A percentile compares a stretch with the other conserved stretches of the same genome.
These are phyloP conservation scores for Hippophae gyantsensis DNA, from an alignment of 306 rosid genomes.

Conservation along the genomic window DNA sequence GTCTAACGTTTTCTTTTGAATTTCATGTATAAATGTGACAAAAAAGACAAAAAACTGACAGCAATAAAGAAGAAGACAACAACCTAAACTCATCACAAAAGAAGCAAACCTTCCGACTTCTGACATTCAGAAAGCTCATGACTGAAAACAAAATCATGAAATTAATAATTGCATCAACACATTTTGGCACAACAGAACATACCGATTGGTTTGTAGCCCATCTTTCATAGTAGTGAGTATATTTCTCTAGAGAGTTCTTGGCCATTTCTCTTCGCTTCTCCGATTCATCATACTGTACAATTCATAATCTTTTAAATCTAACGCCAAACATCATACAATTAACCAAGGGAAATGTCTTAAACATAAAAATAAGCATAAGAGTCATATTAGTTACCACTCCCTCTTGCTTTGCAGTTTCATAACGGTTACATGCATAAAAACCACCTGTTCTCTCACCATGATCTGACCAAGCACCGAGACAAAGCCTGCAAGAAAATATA, in stretches of 20 bases:
- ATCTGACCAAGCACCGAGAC: conserved; percentile 90
- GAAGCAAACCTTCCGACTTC: no score
- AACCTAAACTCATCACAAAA: no score
- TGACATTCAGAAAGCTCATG: background rate
- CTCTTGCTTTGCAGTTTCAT: conserved; percentile 86
- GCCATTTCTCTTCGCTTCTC: conserved; percentile 95
- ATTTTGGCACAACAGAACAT: conserved; percentile 13
- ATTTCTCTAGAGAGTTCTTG: conserved; percentile 85
- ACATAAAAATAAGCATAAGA: background rate
- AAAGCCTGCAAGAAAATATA: conserved; percentile 50
- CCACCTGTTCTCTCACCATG: conserved; percentile 97
- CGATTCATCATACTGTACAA: conserved; percentile 39
- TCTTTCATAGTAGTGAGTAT: conserved; percentile 94
- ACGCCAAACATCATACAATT: background rate
- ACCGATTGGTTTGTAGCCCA: conserved; percentile 98
- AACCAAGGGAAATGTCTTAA: background rate
- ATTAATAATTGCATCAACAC: background rate
- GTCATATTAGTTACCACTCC: conserved; percentile 48
- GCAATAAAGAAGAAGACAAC: no score
- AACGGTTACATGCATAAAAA: conserved; percentile 92
- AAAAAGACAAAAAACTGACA: no score
- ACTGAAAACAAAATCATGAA: background rate
- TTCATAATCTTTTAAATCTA: background rate
- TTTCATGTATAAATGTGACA: no score
- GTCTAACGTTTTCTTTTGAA: no score